These are phyloP conservation scores for Chondrostereum purpureum DNA, from an alignment of 1,284 basidiomycete species.

Conservation along the genomic window DNA sequence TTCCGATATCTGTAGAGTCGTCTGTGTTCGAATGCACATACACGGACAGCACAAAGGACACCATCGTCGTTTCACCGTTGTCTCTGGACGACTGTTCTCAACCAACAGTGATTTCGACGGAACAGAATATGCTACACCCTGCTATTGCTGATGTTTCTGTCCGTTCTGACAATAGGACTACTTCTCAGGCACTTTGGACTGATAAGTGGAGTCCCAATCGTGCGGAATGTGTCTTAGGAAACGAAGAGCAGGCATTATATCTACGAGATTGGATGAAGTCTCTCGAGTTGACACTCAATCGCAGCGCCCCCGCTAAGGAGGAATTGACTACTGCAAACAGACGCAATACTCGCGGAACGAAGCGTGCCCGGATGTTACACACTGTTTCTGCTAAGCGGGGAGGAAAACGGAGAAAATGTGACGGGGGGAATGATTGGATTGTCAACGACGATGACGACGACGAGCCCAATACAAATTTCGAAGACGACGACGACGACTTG, in stretches of 20 bases:
- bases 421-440: too few relatives aligned
- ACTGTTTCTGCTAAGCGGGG: conserved; percentile 37
- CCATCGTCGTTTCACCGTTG: too few relatives aligned
- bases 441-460: conserved; percentile 47
- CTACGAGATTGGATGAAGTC: conserved; percentile 79
- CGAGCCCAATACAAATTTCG: conserved; percentile 43
- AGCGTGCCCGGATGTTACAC: conserved; percentile 46
- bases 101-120: conserved; percentile 19
- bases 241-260: conserved; percentile 68
- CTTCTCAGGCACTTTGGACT: conserved; percentile 70
- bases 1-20: too few relatives aligned
- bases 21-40: too few relatives aligned
- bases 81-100: too few relatives aligned
- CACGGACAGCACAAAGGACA: too few relatives aligned
- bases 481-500: conserved; percentile 29
- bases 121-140: conserved; percentile 37
- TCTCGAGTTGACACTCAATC: conserved; percentile 53
- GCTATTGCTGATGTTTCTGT: conserved; percentile 41
- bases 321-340: conserved; percentile 14
- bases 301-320: conserved; percentile 7
- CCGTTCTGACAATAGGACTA: too few relatives aligned
- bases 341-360: conserved; percentile 27
- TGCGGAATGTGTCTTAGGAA: conserved; percentile 77
- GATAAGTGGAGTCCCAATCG: conserved; percentile 72
- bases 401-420: conserved; percentile 41